Evolutionary conservation across 768 basidiomycete genomes (phyloP), one percentile per base, ranked within the genome.

Genomic region (Lactarius quietus): DNA sequence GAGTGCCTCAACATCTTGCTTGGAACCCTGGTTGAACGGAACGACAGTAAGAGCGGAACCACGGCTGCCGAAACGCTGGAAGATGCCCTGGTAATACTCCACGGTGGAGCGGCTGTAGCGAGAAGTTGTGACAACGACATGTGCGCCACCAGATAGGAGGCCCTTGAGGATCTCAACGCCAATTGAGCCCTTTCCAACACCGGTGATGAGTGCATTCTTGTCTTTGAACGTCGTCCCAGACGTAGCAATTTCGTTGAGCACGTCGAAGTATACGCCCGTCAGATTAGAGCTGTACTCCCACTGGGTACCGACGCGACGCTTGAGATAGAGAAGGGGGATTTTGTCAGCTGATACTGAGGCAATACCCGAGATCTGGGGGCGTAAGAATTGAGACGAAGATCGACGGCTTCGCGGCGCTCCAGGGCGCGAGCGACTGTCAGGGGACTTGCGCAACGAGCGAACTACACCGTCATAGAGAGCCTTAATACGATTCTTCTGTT

Each of bases 271-370:
- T 28, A 93, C 91, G 61, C 92, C 86, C 12, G 96, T 98, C 61
- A 99, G 81, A 77, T 98, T 98, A 78, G 91, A 93, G 72, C 92
- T 95, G 80, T 98, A 99, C 73, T 96, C 93, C 95, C 96, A 98
- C 71, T 83, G 89, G 20, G 84, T 85, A 41, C 96, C 97, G 36
- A 96, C 92, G 80, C 95, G 97, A 76, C 97, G 88, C 82, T 98
- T 98, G 69, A 99, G 80, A 75, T 98, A 95, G 20, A 99, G 85
- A 39, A 98, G 86, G 23, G 97, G 97, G 29, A 97, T 82, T 71
- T 95, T 95, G 76, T 97, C 93, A 17, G 90, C 86, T 17, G 93
- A 84, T 53, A 96, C 86, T 28, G 90, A 80, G 6, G 86, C 81
- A 63, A 85, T 79, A 61, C 84, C 84, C 8, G 93, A 84, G 51